Percentiles rank a stretch among this genome's conserved stretches.
phyloP scores from a whole-genome alignment of 1,284 basidiomycete genomes.

The Leccinum pseudoinsigne region DNA sequence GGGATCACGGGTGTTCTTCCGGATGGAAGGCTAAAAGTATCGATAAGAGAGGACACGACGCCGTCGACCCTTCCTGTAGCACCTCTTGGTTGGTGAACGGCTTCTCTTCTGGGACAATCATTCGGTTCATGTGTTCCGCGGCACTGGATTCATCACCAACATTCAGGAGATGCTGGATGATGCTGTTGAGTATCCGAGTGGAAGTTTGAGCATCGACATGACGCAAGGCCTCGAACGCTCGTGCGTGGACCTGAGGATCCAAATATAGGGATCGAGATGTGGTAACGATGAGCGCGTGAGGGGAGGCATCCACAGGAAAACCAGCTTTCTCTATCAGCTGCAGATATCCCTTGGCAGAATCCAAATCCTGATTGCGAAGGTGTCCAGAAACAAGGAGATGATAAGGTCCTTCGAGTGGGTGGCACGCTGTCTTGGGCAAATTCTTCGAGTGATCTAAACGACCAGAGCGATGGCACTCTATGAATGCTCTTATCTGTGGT shows the following conservation, averaged over 20 bases:
- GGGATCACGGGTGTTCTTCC: slow-evolving; percentile 22
- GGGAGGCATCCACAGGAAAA: slow-evolving; percentile 51
- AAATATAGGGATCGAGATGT: slow-evolving; percentile 61
- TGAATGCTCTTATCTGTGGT: slow-evolving; percentile 54
- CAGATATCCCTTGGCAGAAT: slow-evolving; percentile 51
- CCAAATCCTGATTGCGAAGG: slow-evolving; percentile 65
- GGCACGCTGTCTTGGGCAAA: slow-evolving; percentile 46
- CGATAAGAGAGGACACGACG: slow-evolving; percentile 19
- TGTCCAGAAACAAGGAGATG: slow-evolving; percentile 64
- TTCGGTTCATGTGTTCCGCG: slow-evolving; percentile 48
- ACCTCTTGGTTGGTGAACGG: slow-evolving; percentile 29
- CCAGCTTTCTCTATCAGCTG: slow-evolving; percentile 58
- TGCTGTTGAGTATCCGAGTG: slow-evolving; percentile 58
- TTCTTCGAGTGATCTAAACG: slow-evolving; percentile 46
- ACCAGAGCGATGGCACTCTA: slow-evolving; percentile 52
- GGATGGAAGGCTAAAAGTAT: slow-evolving; percentile 7
- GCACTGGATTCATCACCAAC: slow-evolving; percentile 49
- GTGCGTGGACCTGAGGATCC: slow-evolving; percentile 52
- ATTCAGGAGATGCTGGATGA: slow-evolving; percentile 61
- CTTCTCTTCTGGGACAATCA: slow-evolving; percentile 42
- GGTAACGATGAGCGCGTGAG: slow-evolving; percentile 57
- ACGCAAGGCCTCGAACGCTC: slow-evolving; percentile 48
- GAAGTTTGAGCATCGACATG: slow-evolving; percentile 40
- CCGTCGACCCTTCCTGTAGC: slow-evolving; percentile 37
- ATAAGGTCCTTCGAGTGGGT: slow-evolving; percentile 59